phyloP scores from a whole-genome alignment of 2,329 filamentous ascomycete species.

The Ambrosiella cleistominuta region DNA sequence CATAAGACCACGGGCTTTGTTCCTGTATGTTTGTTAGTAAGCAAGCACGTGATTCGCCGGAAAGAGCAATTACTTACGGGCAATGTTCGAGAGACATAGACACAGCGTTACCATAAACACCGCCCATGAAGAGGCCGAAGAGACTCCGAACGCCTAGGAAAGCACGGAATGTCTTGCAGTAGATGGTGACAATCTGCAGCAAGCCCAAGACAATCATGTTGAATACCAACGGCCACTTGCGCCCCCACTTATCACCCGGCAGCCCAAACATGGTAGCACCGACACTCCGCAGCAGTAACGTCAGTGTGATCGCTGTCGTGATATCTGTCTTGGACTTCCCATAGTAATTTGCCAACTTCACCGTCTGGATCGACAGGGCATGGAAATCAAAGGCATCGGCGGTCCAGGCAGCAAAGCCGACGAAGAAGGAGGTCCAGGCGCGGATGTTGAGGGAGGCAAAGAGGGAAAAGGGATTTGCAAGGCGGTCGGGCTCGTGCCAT shows the following conservation, averaged over 20 bases:
- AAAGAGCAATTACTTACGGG: constrained; percentile 34
- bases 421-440: constrained; percentile 61
- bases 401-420: constrained; percentile 60
- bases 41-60: neutral
- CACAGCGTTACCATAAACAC: constrained; percentile 60
- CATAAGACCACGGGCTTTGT: constrained; percentile 53
- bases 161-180: constrained; percentile 50
- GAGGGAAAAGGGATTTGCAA: constrained; percentile 54
- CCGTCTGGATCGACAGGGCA: constrained; percentile 60
- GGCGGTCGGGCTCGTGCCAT: constrained; percentile 48
- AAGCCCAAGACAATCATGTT: constrained; percentile 59
- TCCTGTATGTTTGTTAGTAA: constrained; percentile 21
- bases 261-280: constrained; percentile 63
- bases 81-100: constrained; percentile 65
- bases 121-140: constrained; percentile 71
- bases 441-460: constrained; percentile 43
- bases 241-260: constrained; percentile 60
- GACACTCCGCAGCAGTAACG: constrained; percentile 54
- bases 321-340: constrained; percentile 43
- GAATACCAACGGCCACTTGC: constrained; percentile 68
- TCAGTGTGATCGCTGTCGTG: constrained; percentile 58
- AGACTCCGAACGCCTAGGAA: constrained; percentile 56
- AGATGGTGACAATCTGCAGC: constrained; percentile 60
- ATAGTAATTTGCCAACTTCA: constrained; percentile 43
- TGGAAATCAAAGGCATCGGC: constrained; percentile 77